Base-by-base conservation (phyloP, 1,139 yeast species). In the Suzukiozyma palmioleophila region DNA sequence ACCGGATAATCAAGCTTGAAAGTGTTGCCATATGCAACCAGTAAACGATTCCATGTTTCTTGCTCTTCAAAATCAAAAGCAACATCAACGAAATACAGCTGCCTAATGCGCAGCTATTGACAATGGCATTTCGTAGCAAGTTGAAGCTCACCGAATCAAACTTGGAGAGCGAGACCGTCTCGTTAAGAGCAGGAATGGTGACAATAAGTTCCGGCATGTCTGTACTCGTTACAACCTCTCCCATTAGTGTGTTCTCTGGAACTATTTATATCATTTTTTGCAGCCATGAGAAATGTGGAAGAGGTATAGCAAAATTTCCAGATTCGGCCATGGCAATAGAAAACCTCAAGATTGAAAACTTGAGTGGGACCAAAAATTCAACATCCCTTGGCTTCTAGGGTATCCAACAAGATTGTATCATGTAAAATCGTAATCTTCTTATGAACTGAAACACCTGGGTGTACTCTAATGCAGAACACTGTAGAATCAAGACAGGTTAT, bases 21-120 rank as follows among this genome's bases (percentile, higher is more conserved):
- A 89, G 66, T 14, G 85, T 76, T 2, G 67, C 40, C 52, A 79
- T 81, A 59, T 89, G 88, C 39, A 87, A 62, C 16, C 81, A 59
- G 56, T 86, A 89, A 26, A 88, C 76, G 3, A 89, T 85, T 0
- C 89, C 77, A 32, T 62, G 72, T 50, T 69, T 77, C 14, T 35
- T 39, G 42, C 69, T 73, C 33, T 66, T 70, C 5, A 79, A 67
- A 7, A 77, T 57, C 26, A 75, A 46, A 11, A 58, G 45, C 3
- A 61, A 33, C n/a, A 56, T 35, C 26, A 63, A 47, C 4, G 61
- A 39, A 2, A 53, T 44, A 35, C 64, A 56, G 15, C 61, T 50
- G 1, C 71, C 72, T 12, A 66, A 49, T 4, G 60, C 55, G 9
- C 52, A 50, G 3, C 66, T 65, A 31, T 52, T 38, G 11, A 41